Evolutionary conservation across 352 stramenopile genomes (phyloP), one percentile per base, ranked within the genome.

Genomic region (Phytophthora pluvialis): DNA sequence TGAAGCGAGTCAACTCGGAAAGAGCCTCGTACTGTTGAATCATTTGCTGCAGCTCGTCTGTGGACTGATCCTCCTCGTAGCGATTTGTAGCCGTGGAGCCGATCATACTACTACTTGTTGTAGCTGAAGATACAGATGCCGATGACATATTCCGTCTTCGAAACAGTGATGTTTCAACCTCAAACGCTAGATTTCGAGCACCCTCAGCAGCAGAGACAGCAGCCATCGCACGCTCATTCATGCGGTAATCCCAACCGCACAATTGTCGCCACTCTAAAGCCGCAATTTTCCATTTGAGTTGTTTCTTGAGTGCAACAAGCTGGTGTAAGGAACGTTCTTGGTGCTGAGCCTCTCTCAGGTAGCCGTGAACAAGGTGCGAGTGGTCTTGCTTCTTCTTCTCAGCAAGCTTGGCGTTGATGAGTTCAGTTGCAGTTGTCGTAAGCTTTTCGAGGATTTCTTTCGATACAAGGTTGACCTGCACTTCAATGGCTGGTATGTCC

Each of bases 381-480:
- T 81, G 73, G 43, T 85, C 70, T 2, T 63, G 67, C 1, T 18
- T 33, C 21, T 75, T 77, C 42, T 80, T 89, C 12, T 78, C 55
- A 3, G 53, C 60, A 1, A 89, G 44, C 50, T 90, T 92, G 5
- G 66, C 43, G 5, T 67, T 76, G 36, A 85, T 68, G 0, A 89
- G 52, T 12, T 70, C 52, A 5, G 56, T 74, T 9, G 75, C 42
- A 36, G 75, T 72, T 11, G 67, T 48, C 9, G 40, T 61, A 11
- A 92, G 51, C 42, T 91, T 83, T 32, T 90, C 75, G 0, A 92
- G 63, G 9, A 92, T 92, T 42, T 76, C 64, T 53, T 92, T 94
- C 10, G 78, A 89, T 13, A 70, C 58, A 5, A 72, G 47, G 29
- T 77, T 80, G 8, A 91, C 55, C 4, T 73, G 55, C 1, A 90